These are phyloP conservation scores for Solanum lycopersicoides DNA, from an alignment of 257 asterid genomes.

Conservation along the genomic window DNA sequence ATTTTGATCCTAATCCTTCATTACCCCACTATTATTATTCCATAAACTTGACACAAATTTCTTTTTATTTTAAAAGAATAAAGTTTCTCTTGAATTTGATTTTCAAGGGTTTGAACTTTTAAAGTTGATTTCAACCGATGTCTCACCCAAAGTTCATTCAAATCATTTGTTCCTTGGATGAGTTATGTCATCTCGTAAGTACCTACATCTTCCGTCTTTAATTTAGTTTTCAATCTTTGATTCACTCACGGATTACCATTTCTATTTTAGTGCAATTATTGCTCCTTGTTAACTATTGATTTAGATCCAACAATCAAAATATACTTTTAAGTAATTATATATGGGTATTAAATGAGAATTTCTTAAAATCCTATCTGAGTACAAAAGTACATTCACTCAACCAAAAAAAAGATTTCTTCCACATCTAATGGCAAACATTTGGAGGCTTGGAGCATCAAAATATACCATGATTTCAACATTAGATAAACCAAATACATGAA, in stretches of 20 bases:
- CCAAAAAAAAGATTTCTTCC: background rate
- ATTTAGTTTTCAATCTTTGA: background rate
- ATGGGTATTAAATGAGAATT: background rate
- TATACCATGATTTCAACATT: background rate
- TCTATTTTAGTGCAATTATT: background rate
- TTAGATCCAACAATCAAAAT: background rate
- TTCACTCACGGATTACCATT: background rate
- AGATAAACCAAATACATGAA: background rate
- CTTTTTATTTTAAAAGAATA: too few species aligned
- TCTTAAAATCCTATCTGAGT: background rate
- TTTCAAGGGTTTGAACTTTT: background rate
- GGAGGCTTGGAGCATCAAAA: background rate
- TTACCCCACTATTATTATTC: background rate
- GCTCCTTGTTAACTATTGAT: background rate
- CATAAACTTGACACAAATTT: background rate
- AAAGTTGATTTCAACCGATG: background rate
- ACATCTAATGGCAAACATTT: background rate
- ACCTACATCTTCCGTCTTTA: background rate
- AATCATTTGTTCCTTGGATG: background rate
- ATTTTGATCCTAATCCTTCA: background rate
- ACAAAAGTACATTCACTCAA: background rate
- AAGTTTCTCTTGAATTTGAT: background rate
- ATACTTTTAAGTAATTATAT: background rate
- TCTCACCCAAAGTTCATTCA: background rate
- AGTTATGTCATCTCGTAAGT: background rate